Conservation (phyloP, 163 green algal species). For the Trebouxia gelatinosa region DNA sequence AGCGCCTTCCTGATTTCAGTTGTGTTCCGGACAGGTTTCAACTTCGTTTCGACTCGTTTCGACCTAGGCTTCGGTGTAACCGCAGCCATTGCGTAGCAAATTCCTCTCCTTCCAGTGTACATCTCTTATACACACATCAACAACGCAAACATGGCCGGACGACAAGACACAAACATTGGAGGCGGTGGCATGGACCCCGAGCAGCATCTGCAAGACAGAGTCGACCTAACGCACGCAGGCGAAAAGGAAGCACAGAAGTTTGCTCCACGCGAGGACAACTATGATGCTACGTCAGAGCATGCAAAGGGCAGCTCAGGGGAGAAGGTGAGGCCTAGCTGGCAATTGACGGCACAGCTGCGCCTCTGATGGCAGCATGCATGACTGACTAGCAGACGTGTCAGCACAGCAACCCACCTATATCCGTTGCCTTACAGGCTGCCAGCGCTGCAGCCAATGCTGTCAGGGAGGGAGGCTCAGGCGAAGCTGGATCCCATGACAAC, state of each 20-base stretch:
- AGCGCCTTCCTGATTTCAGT: too few species aligned
- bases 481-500: constrained; percentile 3
- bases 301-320: constrained; percentile 8
- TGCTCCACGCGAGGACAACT: not conserved
- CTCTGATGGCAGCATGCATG: not conserved
- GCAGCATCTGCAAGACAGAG: not conserved
- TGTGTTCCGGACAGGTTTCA: too few species aligned
- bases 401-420: too few species aligned
- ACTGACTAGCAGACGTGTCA: not conserved
- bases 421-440: not conserved
- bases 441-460: not conserved
- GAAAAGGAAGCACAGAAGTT: constrained; percentile 22
- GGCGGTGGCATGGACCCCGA: constrained; percentile 18
- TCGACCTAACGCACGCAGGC: constrained; percentile 4
- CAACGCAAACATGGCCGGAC: constrained; percentile 8
- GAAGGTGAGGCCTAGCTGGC: not conserved
- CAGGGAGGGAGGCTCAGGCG: not conserved
- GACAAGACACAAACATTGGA: not conserved
- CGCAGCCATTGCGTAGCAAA: too few species aligned
- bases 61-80: too few species aligned
- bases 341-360: not conserved
- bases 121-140: too few species aligned
- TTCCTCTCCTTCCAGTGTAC: too few species aligned
- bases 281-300: constrained; percentile 2
- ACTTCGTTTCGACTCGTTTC: too few species aligned